Base-by-base conservation (phyloP, 1,139 yeast genomes). In the Taphrina populina region DNA sequence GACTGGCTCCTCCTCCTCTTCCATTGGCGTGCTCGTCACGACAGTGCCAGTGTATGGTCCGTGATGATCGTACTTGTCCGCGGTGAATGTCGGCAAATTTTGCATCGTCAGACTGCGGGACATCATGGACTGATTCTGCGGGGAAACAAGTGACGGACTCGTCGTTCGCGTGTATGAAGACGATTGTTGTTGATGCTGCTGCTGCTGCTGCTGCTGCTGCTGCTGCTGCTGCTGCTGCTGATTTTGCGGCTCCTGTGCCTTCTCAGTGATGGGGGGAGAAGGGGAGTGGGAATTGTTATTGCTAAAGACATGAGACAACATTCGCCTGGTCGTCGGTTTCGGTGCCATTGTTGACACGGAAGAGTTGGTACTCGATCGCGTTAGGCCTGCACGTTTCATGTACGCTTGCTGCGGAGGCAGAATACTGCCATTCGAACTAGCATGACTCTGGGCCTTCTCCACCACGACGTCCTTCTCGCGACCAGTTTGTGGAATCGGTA, bases 11-110 rank as follows among this genome's bases (percentile, higher is more conserved):
- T 37, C 46, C 13, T 34, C 24, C 26, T 49, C 54, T 10, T 49
- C 54, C 10, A 49, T 32, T 26, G 54, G 54, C 3, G 54, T 49
- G 15, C 46, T 37, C 7, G 54, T 49, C 11, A 49, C 44, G 23
- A 26, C 34, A 4, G 54, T 49, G 6, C 39, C 46, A 5, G 54
- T 49, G 26, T 49, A 49, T 5, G 46, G 46, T 2, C 54, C 46
- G 20, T 49, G 54, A 29, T 46, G 52, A n/a, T 49, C 54, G 19
- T 30, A 33, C 20, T 49, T 43, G 29, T 43, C 37, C 11, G 35
- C 20, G 7, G 13, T 7, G 13, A 20, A 43, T 8, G 27, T 30
- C 26, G 47, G 35, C 10, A 43, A 7, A 26, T n/a, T 43, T 17
- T 20, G 17, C 19, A 43, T 19, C 8, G 29, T 19, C 27, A 30